A percentile compares a stretch with the other conserved stretches of the same genome.
phyloP scores from a whole-genome alignment of 768 basidiomycete genomes.

The Lactarius pseudohatsudake region DNA sequence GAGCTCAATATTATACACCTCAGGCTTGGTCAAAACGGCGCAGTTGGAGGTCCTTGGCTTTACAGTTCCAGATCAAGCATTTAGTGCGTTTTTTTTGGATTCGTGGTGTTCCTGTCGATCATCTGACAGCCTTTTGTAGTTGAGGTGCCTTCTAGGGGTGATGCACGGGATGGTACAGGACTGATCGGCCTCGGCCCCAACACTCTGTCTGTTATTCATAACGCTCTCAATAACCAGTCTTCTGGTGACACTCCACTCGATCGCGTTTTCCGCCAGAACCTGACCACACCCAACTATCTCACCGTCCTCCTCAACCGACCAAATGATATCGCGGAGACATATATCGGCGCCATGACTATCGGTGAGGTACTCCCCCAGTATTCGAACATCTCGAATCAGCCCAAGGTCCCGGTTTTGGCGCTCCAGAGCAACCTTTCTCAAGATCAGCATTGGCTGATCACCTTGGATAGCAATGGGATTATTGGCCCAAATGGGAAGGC shows the following conservation, averaged over 20 bases:
- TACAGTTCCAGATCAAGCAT: conserved; percentile 46
- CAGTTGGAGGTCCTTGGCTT: conserved; percentile 46
- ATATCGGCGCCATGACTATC: conserved; percentile 61
- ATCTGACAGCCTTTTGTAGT: conserved; percentile 38
- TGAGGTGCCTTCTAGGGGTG: conserved; percentile 37
- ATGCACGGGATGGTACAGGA: conserved; percentile 38
- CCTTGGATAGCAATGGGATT: conserved; percentile 60
- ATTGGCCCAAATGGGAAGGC: conserved; percentile 59
- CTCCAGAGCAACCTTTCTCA: conserved; percentile 45
- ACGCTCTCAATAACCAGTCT: conserved; percentile 34
- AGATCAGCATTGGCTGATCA: conserved; percentile 63
- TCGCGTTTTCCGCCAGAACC: conserved; percentile 60
- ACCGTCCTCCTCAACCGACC: conserved; percentile 62
- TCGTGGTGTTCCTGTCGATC: not conserved
- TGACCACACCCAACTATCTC: conserved; percentile 55
- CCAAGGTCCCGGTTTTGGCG: conserved; percentile 49
- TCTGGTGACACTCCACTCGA: conserved; percentile 57
- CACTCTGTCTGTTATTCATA: conserved; percentile 47
- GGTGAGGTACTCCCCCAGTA: conserved; percentile 55
- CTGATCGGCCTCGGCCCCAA: conserved; percentile 62
- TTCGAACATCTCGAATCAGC: conserved; percentile 48
- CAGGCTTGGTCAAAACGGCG: conserved; percentile 47
- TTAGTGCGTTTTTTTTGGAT: conserved; percentile 38
- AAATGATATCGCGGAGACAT: conserved; percentile 49
- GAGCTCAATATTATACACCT: not conserved